Conservation (phyloP, 768 basidiomycete genomes). For the Fomitopsis serialis region DNA sequence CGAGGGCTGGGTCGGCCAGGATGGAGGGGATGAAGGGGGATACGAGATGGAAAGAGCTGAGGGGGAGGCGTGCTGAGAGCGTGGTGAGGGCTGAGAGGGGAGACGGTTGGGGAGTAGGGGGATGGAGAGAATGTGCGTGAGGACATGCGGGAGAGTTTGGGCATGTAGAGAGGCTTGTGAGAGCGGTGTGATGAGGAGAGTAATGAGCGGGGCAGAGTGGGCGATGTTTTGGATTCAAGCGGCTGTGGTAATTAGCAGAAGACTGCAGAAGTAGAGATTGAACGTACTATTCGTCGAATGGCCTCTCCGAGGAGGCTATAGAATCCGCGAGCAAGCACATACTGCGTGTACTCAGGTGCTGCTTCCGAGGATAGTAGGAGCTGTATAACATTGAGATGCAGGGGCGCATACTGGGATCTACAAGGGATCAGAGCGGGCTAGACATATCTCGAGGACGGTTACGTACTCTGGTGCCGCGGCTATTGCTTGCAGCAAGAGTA, state of each 20-base stretch:
- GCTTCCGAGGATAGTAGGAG: conserved; percentile 33
- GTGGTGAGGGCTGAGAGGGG: conserved; percentile 56
- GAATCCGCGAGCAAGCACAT: conserved; percentile 42
- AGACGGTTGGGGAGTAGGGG: conserved; percentile 76
- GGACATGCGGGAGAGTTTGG: conserved; percentile 33
- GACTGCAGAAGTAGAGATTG: neutral
- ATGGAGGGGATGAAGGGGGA: conserved; percentile 18
- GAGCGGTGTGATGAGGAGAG: conserved; percentile 40
- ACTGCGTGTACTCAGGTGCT: conserved; percentile 32
- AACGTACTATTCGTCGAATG: conserved; percentile 47
- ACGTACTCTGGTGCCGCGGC: conserved; percentile 48
- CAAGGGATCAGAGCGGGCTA: neutral
- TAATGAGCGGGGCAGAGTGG: conserved; percentile 43
- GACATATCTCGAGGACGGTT: neutral
- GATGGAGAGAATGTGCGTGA: conserved; percentile 60
- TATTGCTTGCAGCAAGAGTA: conserved; percentile 48
- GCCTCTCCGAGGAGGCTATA: conserved; percentile 39
- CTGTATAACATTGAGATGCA: conserved; percentile 48
- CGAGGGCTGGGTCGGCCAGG: conserved; percentile 2
- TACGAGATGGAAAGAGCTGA: conserved; percentile 33
- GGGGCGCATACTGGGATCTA: conserved; percentile 42
- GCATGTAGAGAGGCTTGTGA: conserved; percentile 26
- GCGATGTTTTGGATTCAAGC: conserved; percentile 49
- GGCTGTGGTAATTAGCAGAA: conserved; percentile 34
- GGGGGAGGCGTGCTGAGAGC: conserved; percentile 62